These are phyloP conservation scores for Trichoderma semiorbis DNA, from an alignment of 2,329 filamentous ascomycete genomes.

Conservation along the genomic window DNA sequence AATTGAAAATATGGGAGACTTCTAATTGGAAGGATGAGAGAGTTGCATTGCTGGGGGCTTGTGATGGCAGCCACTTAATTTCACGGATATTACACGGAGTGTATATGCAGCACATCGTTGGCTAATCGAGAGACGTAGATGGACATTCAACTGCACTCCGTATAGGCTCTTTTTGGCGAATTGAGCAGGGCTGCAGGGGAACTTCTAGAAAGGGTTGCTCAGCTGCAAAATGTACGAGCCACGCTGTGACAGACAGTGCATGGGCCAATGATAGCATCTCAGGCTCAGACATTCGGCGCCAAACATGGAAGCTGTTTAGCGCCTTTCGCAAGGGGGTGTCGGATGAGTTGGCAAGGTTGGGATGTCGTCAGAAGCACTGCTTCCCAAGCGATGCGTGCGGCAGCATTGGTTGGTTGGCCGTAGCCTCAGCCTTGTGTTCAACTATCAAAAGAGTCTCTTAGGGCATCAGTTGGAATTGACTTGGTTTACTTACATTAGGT, in stretches of 20 bases:
- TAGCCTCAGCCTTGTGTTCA: constrained; percentile 1
- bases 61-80: neutral
- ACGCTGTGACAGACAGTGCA: constrained; percentile 8
- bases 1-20: neutral
- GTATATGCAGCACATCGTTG: neutral
- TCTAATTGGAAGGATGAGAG: neutral
- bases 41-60: neutral
- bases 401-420: neutral
- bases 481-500: neutral
- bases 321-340: constrained; percentile 6
- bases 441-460: neutral
- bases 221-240: constrained; percentile 2
- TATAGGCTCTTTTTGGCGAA: neutral
- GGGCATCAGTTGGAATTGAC: neutral
- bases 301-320: constrained; percentile 11
- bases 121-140: neutral
- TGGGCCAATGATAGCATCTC: constrained; percentile 8
- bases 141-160: neutral
- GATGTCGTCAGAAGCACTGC: constrained; percentile 14
- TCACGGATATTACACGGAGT: neutral
- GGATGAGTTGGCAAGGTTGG: constrained; percentile 14
- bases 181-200: constrained; percentile 2
- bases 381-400: neutral
- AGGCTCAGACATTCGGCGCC: constrained; percentile 12
- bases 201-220: constrained; percentile 11